Evolutionary conservation across 129 eudicot genomes (phyloP).

Genomic region (Flaveria linearis): DNA sequence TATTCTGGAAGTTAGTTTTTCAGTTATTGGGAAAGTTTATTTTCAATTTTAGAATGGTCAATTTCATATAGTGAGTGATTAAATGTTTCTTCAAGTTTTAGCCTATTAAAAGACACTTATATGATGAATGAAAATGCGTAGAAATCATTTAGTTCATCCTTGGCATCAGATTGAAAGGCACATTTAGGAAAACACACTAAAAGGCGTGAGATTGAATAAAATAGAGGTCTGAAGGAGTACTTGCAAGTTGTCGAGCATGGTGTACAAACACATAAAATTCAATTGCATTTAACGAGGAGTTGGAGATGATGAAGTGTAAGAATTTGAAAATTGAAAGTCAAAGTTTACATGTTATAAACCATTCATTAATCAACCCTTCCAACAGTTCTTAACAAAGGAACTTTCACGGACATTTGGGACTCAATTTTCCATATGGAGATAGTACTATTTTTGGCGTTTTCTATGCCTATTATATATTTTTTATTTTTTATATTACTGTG

Average conservation of each 20-base stretch:
- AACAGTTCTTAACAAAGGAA: background rate
- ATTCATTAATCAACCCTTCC: background rate
- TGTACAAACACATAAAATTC: background rate
- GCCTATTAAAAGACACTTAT: background rate
- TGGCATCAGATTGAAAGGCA: background rate
- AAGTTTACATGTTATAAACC: background rate
- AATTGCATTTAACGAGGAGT: background rate
- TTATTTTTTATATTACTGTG: background rate
- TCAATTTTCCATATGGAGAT: background rate
- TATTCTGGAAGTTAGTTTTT: background rate
- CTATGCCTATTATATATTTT: background rate
- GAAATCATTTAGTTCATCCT: background rate
- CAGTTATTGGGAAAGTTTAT: background rate
- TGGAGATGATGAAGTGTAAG: background rate
- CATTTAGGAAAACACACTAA: background rate
- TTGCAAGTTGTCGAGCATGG: background rate
- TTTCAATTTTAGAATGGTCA: background rate
- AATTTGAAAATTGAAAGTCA: background rate
- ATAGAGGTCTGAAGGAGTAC: slow-evolving; percentile 2
- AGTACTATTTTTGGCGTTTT: background rate
- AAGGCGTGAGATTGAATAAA: background rate
- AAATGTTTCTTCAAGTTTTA: background rate
- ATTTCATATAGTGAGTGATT: background rate
- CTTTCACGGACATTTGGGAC: background rate
- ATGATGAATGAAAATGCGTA: background rate